These are phyloP conservation scores for Colletotrichum ledebouriae DNA, from an alignment of 2,329 filamentous ascomycete genomes.

Conservation along the genomic window DNA sequence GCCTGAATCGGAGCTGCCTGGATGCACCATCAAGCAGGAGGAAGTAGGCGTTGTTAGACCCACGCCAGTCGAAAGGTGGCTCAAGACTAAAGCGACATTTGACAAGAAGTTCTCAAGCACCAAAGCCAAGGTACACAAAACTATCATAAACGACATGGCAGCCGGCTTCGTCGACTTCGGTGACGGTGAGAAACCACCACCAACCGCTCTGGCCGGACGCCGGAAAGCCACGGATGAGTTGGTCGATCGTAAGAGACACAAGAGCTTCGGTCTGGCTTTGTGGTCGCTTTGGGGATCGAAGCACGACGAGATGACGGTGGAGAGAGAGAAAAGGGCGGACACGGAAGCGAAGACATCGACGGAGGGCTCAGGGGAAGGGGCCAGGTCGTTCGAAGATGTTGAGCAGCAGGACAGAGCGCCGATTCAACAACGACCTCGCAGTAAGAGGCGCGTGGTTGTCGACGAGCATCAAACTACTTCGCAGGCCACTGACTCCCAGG, in stretches of 20 bases:
- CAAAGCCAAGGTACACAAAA: conserved; percentile 79
- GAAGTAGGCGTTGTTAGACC: conserved; percentile 85
- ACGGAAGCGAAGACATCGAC: conserved; percentile 47
- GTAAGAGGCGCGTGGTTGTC: conserved; percentile 60
- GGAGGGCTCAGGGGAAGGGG: conserved; percentile 58
- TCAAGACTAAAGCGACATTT: conserved; percentile 79
- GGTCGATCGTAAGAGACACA: conserved; percentile 69
- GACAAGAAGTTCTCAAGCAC: conserved; percentile 78
- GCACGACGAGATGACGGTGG: conserved; percentile 83
- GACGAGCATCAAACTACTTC: conserved; percentile 65
- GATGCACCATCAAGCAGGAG: conserved; percentile 70
- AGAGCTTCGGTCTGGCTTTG: conserved; percentile 81
- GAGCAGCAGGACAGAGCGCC: conserved; percentile 53
- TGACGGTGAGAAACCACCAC: conserved; percentile 82
- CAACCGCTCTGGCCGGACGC: conserved; percentile 83
- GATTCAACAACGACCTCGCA: conserved; percentile 54
- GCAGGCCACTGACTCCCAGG: conserved; percentile 42
- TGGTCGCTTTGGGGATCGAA: conserved; percentile 93
- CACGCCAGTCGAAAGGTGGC: conserved; percentile 85
- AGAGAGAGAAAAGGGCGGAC: conserved; percentile 68
- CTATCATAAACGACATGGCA: conserved; percentile 78
- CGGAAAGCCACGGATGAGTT: conserved; percentile 63
- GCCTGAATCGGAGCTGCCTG: conserved; percentile 73
- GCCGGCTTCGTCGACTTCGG: conserved; percentile 79
- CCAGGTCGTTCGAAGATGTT: conserved; percentile 57